Evolutionary conservation across 31 red algal species (phyloP), one percentile per base, ranked within the genome.

Genomic region (Odonthalia washingtoniensis): DNA sequence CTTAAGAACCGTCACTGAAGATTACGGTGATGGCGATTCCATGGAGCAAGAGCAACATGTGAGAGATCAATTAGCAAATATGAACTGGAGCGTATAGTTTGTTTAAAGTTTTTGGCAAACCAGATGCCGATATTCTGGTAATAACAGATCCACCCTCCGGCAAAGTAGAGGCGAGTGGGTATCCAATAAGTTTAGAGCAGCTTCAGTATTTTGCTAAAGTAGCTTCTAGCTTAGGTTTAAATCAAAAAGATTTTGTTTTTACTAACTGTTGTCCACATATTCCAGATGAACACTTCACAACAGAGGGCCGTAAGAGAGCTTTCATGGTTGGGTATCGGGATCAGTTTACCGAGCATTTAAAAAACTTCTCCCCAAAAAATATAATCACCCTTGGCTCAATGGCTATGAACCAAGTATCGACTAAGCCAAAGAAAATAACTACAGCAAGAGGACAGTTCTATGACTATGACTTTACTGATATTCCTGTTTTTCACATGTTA

Each of bases 401-500:
- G 30, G 64, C 64, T 36, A 32, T 68, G 64, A 68, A 36, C 30
- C 64, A 68, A 36, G 64, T 68, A 35, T 35, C 64, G 34, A 36
- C 32, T 36, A 32, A 36, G 32, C 32, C 64, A 32, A 36, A 32
- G 64, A 68, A 68, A 36, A 36, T 68, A 36, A 36, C 32, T 68
- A 68, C 30, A 36, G 34, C 34, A 36, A 32, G 64, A 36, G 64
- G 64, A 36, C 64, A 68, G 64, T 32, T 68, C 30, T 36, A 68
- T 36, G 34, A 68, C 30, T 68, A 35, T 32, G 32, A 68, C 64
- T 32, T 32, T 32, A 68, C 34, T 36, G 34, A 68, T 35, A 36
- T 36, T 36, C 64, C 64, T 68, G 64, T 68, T 35, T 36, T 68
- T 32, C 64, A 32, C 64, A 35, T 68, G 64, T 68, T 68, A 32